These are phyloP conservation scores for Cladosporium austrohemisphaericum DNA, from an alignment of 2,329 filamentous ascomycete genomes.

Conservation along the genomic window DNA sequence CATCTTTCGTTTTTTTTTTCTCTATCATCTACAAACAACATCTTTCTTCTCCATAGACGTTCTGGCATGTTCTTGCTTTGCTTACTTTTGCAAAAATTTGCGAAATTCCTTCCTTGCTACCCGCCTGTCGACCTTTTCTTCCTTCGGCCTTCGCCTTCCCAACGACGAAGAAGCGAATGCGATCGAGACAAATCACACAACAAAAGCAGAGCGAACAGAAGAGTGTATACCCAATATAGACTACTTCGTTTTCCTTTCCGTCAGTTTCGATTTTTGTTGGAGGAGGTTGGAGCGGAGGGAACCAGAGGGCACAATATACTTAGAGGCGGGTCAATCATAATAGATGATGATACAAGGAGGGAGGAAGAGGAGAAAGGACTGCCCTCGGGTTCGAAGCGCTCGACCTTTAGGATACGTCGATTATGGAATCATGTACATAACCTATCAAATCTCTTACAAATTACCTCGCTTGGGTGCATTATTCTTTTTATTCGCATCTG, in stretches of 20 bases:
- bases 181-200: too few relatives aligned
- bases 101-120: not conserved
- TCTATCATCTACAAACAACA: too few relatives aligned
- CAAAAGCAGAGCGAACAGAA: not conserved
- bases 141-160: not conserved
- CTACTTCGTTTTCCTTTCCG: not conserved
- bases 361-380: not conserved
- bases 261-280: not conserved
- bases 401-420: constrained; percentile 6
- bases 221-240: not conserved
- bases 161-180: too few relatives aligned
- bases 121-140: not conserved
- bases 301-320: not conserved
- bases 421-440: too few relatives aligned
- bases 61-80: constrained; percentile 12
- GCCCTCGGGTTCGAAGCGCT: constrained; percentile 9
- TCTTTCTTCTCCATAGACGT: constrained; percentile 4
- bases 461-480: too few relatives aligned
- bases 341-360: constrained; percentile 4
- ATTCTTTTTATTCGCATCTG: too few relatives aligned
- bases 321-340: constrained; percentile 4
- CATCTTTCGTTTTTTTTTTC: constrained; percentile 7
- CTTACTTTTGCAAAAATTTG: constrained; percentile 1
- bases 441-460: too few relatives aligned
- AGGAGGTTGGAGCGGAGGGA: not conserved